Conservation (phyloP, 2,329 filamentous ascomycete species). For the Pseudocercospora fijiensis region DNA sequence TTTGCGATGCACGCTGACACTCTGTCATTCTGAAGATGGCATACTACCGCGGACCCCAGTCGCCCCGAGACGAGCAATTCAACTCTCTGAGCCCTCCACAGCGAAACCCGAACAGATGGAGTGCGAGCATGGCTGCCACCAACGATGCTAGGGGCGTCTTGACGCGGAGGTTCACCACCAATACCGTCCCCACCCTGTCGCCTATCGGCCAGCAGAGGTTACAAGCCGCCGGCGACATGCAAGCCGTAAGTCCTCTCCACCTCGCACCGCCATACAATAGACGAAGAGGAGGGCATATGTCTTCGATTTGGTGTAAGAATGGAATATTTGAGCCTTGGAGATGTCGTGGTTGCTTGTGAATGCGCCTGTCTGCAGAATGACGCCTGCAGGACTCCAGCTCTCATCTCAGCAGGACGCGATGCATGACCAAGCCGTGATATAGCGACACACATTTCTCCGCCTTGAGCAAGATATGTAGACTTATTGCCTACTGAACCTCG, state of each 20-base stretch:
- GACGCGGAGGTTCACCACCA: conserved; percentile 91
- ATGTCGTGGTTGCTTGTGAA: not conserved
- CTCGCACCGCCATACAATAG: not conserved
- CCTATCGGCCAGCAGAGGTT: conserved; percentile 57
- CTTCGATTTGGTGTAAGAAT: not conserved
- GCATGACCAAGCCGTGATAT: no score
- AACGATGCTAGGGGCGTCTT: conserved; percentile 73
- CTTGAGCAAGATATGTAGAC: not conserved
- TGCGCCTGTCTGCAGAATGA: not conserved
- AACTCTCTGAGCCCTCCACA: conserved; percentile 52
- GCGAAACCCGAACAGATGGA: conserved; percentile 38
- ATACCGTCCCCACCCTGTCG: conserved; percentile 70
- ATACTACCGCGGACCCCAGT: conserved; percentile 71
- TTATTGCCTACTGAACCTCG: not conserved
- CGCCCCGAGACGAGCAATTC: conserved; percentile 72
- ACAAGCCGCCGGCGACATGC: conserved; percentile 52
- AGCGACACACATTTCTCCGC: no score
- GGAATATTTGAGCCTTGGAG: not conserved
- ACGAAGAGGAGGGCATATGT: not conserved
- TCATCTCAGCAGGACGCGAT: no score
- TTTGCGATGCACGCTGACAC: conserved; percentile 15
- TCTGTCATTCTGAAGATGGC: conserved; percentile 52
- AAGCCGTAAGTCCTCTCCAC: conserved; percentile 33
- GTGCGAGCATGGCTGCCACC: conserved; percentile 46
- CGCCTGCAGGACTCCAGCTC: no score